Conservation (phyloP, 805 yeast species). For the Ogataea paradorogensis region DNA sequence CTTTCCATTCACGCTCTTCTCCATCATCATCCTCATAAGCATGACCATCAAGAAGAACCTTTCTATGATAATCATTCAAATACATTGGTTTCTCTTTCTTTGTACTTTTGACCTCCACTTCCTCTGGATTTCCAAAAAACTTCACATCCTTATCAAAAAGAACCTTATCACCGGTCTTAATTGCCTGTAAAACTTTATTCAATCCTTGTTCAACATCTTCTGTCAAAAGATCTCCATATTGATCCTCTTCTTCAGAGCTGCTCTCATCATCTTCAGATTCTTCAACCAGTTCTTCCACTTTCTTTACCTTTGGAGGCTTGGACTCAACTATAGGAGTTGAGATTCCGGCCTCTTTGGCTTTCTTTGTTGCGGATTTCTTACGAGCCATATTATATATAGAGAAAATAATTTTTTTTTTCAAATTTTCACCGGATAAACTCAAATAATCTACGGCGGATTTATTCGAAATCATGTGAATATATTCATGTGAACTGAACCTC, state of each 20-base stretch:
- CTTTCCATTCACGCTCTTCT: slow-evolving; percentile 43
- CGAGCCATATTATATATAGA: slow-evolving; percentile 56
- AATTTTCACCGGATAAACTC: slow-evolving; percentile 11
- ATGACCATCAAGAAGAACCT: slow-evolving; percentile 69
- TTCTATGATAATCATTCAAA: slow-evolving; percentile 89
- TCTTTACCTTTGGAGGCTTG: slow-evolving; percentile 13
- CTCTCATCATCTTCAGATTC: slow-evolving; percentile 30
- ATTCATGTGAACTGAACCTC: no score
- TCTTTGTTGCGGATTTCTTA: slow-evolving; percentile 82
- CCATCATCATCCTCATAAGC: slow-evolving; percentile 55
- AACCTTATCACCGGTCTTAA: slow-evolving; percentile 62
- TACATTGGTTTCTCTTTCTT: slow-evolving; percentile 71
- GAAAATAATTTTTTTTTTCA: neutral
- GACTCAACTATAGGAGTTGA: neutral
- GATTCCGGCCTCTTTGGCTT: slow-evolving; percentile 36
- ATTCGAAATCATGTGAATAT: no score
- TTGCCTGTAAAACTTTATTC: slow-evolving; percentile 63
- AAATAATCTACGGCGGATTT: no score
- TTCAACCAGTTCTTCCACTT: slow-evolving; percentile 15
- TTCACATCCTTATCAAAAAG: slow-evolving; percentile 65
- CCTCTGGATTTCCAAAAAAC: slow-evolving; percentile 68
- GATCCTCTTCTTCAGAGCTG: slow-evolving; percentile 77
- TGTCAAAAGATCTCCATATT: slow-evolving; percentile 82
- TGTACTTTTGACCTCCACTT: slow-evolving; percentile 28
- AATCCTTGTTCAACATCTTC: slow-evolving; percentile 83